Percentiles rank a stretch among this genome's conserved stretches.
phyloP scores from a whole-genome alignment of 169 alveolate species.

The Babesia bigemina region DNA sequence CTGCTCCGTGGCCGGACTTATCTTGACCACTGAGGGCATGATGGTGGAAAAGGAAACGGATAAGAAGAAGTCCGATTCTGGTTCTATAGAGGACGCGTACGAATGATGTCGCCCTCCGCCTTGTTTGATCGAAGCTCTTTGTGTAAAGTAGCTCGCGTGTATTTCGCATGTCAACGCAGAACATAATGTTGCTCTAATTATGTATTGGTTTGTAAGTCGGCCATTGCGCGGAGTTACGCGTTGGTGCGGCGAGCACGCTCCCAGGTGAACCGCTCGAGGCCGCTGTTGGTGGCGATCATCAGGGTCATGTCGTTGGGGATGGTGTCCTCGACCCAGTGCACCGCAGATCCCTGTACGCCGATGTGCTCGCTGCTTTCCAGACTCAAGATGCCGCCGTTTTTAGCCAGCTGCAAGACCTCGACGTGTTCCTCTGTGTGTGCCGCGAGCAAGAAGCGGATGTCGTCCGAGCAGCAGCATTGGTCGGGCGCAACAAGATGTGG shows the following conservation, averaged over 20 bases:
- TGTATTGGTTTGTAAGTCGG: not conserved
- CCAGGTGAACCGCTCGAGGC: constrained; percentile 8
- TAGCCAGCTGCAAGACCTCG: constrained; percentile 4
- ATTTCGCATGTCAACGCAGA: not conserved
- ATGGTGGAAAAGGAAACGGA: constrained; percentile 85
- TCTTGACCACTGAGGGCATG: constrained; percentile 88
- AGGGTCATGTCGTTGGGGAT: constrained; percentile 26
- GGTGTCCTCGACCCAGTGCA: constrained; percentile 32
- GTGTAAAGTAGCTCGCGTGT: not conserved
- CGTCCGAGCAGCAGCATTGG: constrained; percentile 32
- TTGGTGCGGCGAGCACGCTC: not conserved
- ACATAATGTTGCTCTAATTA: not conserved
- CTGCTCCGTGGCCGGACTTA: constrained; percentile 87
- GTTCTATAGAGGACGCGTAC: constrained; percentile 40
- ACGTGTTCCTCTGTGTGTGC: constrained; percentile 2
- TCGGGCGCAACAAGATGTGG: constrained; percentile 8
- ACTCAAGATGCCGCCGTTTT: not conserved
- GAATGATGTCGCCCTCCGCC: constrained; percentile 12
- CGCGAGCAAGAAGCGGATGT: constrained; percentile 21
- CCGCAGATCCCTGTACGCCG: not conserved
- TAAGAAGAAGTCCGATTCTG: constrained; percentile 62
- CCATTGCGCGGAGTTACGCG: not conserved
- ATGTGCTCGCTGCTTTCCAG: not conserved
- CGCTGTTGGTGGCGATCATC: constrained; percentile 4
- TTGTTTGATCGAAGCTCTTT: not conserved